These are phyloP conservation scores for Thraustotheca clavata DNA, from an alignment of 352 stramenopile genomes.

Conservation along the genomic window DNA sequence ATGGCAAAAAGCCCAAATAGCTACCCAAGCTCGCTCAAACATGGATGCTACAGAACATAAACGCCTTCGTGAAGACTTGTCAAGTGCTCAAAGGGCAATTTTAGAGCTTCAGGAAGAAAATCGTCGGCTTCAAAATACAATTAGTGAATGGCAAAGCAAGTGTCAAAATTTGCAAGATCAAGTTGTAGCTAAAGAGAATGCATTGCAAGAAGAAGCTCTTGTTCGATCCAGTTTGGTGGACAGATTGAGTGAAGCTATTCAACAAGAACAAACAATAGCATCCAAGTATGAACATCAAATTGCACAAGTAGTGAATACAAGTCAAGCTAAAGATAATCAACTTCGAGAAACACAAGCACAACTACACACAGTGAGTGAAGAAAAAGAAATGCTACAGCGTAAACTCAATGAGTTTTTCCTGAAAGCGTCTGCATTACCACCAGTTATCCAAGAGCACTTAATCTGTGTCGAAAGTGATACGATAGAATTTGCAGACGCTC, in stretches of 20 bases:
- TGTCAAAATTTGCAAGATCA: slow-evolving; percentile 35
- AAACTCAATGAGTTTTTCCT: slow-evolving; percentile 72
- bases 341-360: too few species aligned
- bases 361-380: slow-evolving; percentile 26
- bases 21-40: slow-evolving; percentile 42
- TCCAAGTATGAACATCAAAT: too few species aligned
- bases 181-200: slow-evolving; percentile 40
- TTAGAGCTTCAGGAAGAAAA: slow-evolving; percentile 33
- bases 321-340: too few species aligned
- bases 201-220: slow-evolving; percentile 45
- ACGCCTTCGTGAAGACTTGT: slow-evolving; percentile 40
- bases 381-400: slow-evolving; percentile 74
- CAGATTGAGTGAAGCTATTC: slow-evolving; percentile 58
- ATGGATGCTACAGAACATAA: slow-evolving; percentile 56
- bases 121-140: slow-evolving; percentile 43
- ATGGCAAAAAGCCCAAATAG: slow-evolving; percentile 59
- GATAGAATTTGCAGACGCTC: slow-evolving; percentile 60
- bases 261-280: too few species aligned
- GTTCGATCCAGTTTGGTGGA: slow-evolving; percentile 70
- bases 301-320: too few species aligned
- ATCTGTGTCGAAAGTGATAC: slow-evolving; percentile 27
- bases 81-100: slow-evolving; percentile 29
- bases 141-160: slow-evolving; percentile 28
- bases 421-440: slow-evolving; percentile 55
- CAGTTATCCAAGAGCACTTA: slow-evolving; percentile 60